Conservation (phyloP, 306 rosid genomes). For the Castanopsis chinensis region DNA sequence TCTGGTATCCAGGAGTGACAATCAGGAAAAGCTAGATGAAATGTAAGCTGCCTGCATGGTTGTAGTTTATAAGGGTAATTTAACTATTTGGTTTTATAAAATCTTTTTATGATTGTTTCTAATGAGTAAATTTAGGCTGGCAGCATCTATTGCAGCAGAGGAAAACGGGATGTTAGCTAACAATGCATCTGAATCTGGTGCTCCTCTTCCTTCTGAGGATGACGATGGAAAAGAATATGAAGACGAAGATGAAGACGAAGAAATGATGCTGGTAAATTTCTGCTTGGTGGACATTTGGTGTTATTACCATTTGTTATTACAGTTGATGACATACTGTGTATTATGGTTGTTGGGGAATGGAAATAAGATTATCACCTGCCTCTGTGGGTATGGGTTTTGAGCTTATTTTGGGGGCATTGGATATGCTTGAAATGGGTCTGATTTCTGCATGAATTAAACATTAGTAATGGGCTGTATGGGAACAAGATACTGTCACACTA, state of each 20-base stretch:
- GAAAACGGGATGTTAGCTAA: conserved; percentile 39
- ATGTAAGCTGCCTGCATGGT: conserved; percentile 51
- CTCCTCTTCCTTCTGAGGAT: conserved; percentile 34
- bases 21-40: conserved; percentile 69
- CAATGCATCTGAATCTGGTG: conserved; percentile 38
- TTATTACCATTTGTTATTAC: conserved; percentile 11
- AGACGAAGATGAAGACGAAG: conserved; percentile 48
- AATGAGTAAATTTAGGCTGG: conserved; percentile 67
- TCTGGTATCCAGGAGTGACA: conserved; percentile 21
- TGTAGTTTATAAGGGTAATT: conserved; percentile 14
- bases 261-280: conserved; percentile 63
- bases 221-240: conserved; percentile 24
- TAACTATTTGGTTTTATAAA: not conserved
- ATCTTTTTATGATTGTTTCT: conserved; percentile 1
- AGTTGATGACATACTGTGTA: not conserved
- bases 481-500: not conserved
- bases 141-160: conserved; percentile 80
- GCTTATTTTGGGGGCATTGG: not conserved
- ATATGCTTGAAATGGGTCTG: not conserved
- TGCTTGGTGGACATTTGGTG: not conserved
- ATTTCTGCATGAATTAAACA: no score
- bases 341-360: not conserved
- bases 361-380: not conserved
- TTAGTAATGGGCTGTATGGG: not conserved
- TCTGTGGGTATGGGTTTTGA: not conserved